Evolutionary conservation across 2,329 filamentous ascomycete species (phyloP), one percentile per base, ranked within the genome.

Genomic region (Thielaviopsis euricoi): DNA sequence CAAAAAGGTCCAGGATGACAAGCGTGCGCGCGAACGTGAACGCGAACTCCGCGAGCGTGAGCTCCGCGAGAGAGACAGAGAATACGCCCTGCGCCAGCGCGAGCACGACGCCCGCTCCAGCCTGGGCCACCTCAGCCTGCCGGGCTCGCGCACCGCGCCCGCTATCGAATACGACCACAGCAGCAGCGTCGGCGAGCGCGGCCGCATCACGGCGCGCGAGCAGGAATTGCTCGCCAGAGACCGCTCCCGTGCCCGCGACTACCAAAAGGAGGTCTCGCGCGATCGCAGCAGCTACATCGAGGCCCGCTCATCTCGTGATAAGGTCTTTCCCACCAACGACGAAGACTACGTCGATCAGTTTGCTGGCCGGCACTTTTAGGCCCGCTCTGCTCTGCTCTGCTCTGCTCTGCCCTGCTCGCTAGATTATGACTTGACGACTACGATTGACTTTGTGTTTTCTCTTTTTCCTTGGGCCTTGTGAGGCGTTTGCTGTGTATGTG

Each of bases 1-100:
- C 62, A 73, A 71, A 61, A 68, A 68, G 52, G 65, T 76, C 12
- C 73, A 75, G 63, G 65, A 68, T 15, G 66, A 66, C 33, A 68
- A 59, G 26, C 52, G 54, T 46, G 56, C 52, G 22, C 23, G 49
- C 10, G 55, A 58, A 33, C 58, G 57, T 9, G 48, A 53, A 51
- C 56, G 48, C 12, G 48, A 51, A 21, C 48, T 15, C 10, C 49
- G 49, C 21, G 37, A 55, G 25, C 33, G 56, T 21, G 56, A 58
- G 2, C 29, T 6, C 29, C 29, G 29, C 7, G 29, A 33, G 29
- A 33, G 29, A 33, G 29, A 33, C 29, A 6, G 29, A 10, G 29
- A 33, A 33, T 10, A 33, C 29, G 9, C 9, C 5, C 9, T 33
- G 29, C 29, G 29, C 29, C 29, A 33, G 29, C 29, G 29, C 29